phyloP scores from a whole-genome alignment of 805 yeast species.

The Pichia ethanolica region DNA sequence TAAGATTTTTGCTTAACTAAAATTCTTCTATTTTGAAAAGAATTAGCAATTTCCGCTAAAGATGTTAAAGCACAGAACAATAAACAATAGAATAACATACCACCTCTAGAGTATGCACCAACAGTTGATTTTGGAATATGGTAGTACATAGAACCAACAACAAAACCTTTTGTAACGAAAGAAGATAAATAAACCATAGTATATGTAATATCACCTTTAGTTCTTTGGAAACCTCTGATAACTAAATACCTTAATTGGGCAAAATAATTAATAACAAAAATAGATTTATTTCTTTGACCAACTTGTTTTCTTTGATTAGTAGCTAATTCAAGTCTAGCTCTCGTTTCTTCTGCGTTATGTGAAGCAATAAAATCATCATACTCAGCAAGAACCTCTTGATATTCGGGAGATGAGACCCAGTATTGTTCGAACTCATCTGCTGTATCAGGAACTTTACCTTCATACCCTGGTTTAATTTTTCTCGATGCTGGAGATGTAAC shows the following conservation, averaged over 20 bases:
- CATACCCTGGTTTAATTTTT: constrained; percentile 42
- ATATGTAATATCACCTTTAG: constrained; percentile 53
- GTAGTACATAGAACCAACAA: constrained; percentile 55
- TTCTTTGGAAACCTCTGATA: constrained; percentile 51
- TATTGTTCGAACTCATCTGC: constrained; percentile 50
- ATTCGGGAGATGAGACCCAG: constrained; percentile 54
- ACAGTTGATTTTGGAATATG: constrained; percentile 42
- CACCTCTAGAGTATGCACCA: constrained; percentile 57
- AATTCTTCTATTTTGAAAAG: constrained; percentile 54
- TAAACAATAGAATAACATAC: constrained; percentile 52
- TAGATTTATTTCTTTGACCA: constrained; percentile 31
- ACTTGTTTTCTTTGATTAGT: constrained; percentile 32
- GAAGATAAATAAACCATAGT: constrained; percentile 47
- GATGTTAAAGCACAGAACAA: constrained; percentile 57
- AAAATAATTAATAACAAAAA: constrained; percentile 33
- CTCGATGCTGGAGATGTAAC: constrained; percentile 61
- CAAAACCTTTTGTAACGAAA: constrained; percentile 48
- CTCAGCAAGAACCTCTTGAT: constrained; percentile 30
- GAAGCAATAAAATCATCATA: constrained; percentile 33
- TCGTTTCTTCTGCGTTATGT: constrained; percentile 34
- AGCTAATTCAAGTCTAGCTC: constrained; percentile 36
- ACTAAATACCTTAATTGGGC: constrained; percentile 46
- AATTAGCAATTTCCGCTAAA: constrained; percentile 53
- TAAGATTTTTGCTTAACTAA: constrained; percentile 57
- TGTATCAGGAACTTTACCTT: constrained; percentile 47